A percentile compares a stretch with the other conserved stretches of the same genome.
Conservation (phyloP, 2,329 filamentous ascomycete genomes). For the Raffaelea ambrosiae region DNA sequence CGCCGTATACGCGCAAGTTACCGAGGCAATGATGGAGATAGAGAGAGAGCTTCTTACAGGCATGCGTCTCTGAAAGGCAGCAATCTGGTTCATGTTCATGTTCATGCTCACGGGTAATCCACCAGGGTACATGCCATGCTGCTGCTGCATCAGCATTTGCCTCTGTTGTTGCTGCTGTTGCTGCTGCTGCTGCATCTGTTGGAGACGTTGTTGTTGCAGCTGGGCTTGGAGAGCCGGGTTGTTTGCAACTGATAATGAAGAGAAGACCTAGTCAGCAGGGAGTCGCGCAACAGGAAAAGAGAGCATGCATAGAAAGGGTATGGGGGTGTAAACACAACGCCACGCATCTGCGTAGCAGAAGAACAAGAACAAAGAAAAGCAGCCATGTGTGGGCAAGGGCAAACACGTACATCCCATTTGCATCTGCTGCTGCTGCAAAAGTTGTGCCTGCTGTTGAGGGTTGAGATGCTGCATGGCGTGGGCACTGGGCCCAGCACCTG, state of each 20-base stretch:
- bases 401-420: slow-evolving; percentile 24
- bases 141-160: slow-evolving; percentile 46
- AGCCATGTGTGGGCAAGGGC: neutral
- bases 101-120: slow-evolving; percentile 39
- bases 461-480: slow-evolving; percentile 67
- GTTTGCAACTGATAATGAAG: slow-evolving; percentile 15
- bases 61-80: slow-evolving; percentile 30
- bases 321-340: too few relatives aligned
- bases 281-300: neutral
- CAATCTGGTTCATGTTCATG: slow-evolving; percentile 31
- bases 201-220: slow-evolving; percentile 44
- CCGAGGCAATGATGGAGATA: neutral
- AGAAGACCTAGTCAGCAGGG: neutral
- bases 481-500: slow-evolving; percentile 53
- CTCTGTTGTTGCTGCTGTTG: slow-evolving; percentile 43
- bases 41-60: neutral
- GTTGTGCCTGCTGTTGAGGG: slow-evolving; percentile 47
- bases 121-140: slow-evolving; percentile 41
- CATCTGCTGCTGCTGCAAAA: slow-evolving; percentile 46
- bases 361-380: slow-evolving; percentile 2
- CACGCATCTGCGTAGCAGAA: neutral
- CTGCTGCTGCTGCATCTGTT: slow-evolving; percentile 44
- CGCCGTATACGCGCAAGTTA: too few relatives aligned
- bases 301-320: neutral
- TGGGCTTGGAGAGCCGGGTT: slow-evolving; percentile 28